Base-by-base conservation (phyloP, 805 yeast genomes). In the Pichia sporocuriosa region DNA sequence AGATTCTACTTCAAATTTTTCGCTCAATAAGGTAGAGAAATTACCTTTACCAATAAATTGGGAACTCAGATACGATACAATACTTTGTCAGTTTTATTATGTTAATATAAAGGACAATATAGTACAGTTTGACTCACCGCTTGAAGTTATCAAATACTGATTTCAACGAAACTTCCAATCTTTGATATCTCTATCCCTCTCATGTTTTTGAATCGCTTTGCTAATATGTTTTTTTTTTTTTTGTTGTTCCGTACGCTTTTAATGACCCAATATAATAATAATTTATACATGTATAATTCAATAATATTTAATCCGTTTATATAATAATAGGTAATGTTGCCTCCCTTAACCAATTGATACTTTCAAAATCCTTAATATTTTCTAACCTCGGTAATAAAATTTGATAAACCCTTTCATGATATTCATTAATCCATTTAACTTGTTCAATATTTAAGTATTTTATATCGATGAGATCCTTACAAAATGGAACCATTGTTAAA, bases 401-500 rank as follows among this genome's bases (percentile, higher is more conserved):
- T 4, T 68, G 57, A 70, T 82, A 74, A 17, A 88, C 72, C 24
- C 57, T 58, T 9, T 57, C 52, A 58, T 89, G 88, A 57, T 84
- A 88, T 1, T 56, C 52, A 56, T 93, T 79, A 46, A 93, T 67
- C 81, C 87, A 80, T 1, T 58, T 51, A 43, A 70, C 70, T 61
- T 90, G 97, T 15, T 75, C 81, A 0, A 48, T 46, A 1, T 74
- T 69, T 51, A 90, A 68, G 56, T 85, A 50, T 6, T 53, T 49
- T 7, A 52, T 58, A 56, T 88, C 85, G 44, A 89, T 87, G 56
- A 90, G 70, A 38, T 75, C 78, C 48, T 70, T 70, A 59, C 95
- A 86, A 61, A 84, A 83, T 16, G 98, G 98, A 17, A 85, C 84
- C 51, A 79, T 61, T 0, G 97, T 90, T 39, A 87, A 66, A 50